Base-by-base conservation (phyloP, 768 basidiomycete genomes). In the Lentinula aciculospora region DNA sequence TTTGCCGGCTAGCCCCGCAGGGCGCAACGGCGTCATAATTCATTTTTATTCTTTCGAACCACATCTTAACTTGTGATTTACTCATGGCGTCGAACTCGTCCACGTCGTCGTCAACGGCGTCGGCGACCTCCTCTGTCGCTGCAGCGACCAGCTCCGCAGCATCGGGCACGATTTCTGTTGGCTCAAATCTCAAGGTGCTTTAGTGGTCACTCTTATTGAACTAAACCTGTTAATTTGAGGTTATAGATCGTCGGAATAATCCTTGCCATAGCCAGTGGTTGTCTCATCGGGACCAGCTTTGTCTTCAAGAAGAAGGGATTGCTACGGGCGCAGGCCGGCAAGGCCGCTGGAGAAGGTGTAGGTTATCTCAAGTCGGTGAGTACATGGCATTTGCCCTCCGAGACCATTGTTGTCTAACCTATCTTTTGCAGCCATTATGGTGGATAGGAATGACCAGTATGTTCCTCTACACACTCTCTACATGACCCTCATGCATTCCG, bases 251-350 rank as follows among this genome's bases (percentile, higher is more conserved):
- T 91, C 63, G 90, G 91, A 10, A 83, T 93, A 63, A 70, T 91
- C 47, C 81, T 93, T 59, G 89, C 92, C 49, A 68, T 94, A 51
- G 64, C 69, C 36, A 92, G 89, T 66, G 97, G 96, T 7, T 40
- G 94, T 28, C 83, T 99, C 60, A 99, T 98, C 60, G 97, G 96
- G 4, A 81, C 82, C 39, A 89, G 86, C 64, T 98, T 98, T 71
- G 95, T 98, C 2, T 88, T 99, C 76, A 99, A 99, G 84, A 99
- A 99, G 82, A 97, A 93, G 67, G 96, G 91, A 8, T 76, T 93
- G 19, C 68, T 93, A 54, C 79, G 84, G 70, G 84, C 86, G 68
- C 89, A 91, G 76, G 88, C 89, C 59, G 93, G 90, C 63, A 86
- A 88, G 59, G 70, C 73, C 39, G 82, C 86, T 3, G 90, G 90